Base-by-base conservation (phyloP, 768 basidiomycete genomes). In the Xerocomus potaroensis region DNA sequence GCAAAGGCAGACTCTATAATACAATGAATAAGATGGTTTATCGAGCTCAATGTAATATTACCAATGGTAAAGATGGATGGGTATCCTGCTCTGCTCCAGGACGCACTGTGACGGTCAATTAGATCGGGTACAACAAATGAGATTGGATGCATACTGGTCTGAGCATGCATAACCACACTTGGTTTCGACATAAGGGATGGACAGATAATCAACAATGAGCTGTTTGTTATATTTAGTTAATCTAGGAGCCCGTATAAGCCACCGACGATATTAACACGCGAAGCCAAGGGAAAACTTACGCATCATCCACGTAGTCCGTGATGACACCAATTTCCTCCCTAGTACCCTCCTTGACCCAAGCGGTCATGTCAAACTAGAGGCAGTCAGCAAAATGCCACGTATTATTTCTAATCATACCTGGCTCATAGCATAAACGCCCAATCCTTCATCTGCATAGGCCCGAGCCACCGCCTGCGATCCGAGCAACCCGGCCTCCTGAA, bases 121-220 rank as follows among this genome's bases (percentile, higher is more conserved):
- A 46, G 39, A 22, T 44, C 18, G 3, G 21, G 47, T 59, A 57
- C 55, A 61, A 64, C 60, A 53, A 59, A 54, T 0, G 50, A 41
- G 8, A 31, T 10, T 14, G 5, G 70, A 65, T 50, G 51, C 74
- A 62, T 69, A 91, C 87, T 94, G 91, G 67, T 95, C 92, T 56
- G 87, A 90, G 74, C 92, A 96, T 43, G 91, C 91, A 61, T 96
- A 95, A 29, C 88, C 91, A 70, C 93, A 95, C 72, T 85, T 75
- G 47, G 93, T 96, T 73, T 89, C 81, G 22, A 52, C 63, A 57
- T 79, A 90, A 22, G 92, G 91, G 54, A 95, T 91, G 60, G 81
- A 76, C 45, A 94, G 77, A 64, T 96, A 96, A 48, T 69, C 57
- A 26, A 86, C 78, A 12, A 95, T 47, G 23, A 94, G 74, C 45